A percentile compares a stretch with the other conserved stretches of the same genome.
Conservation (phyloP, 2,329 filamentous ascomycete genomes). For the Epichloe sp. region DNA sequence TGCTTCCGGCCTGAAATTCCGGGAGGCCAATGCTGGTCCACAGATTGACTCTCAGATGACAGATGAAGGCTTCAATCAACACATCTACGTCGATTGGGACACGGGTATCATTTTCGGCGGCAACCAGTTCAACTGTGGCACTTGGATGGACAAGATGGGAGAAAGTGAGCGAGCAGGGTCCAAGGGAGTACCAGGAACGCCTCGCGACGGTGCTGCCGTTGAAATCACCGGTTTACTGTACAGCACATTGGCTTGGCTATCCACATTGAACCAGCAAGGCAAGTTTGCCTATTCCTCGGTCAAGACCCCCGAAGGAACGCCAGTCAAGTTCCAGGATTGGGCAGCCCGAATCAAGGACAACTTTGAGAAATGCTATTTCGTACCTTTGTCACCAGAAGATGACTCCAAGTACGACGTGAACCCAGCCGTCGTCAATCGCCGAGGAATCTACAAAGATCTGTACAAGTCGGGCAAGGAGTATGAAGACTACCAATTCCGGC, state of each 20-base stretch:
- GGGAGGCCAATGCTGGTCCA: constrained; percentile 86
- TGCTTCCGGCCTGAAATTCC: constrained; percentile 79
- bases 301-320: constrained; percentile 44
- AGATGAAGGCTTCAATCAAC: constrained; percentile 80
- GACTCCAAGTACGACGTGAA: constrained; percentile 74
- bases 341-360: constrained; percentile 64
- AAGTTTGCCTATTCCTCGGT: constrained; percentile 65
- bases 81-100: constrained; percentile 86
- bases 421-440: constrained; percentile 64
- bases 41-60: constrained; percentile 87
- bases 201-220: constrained; percentile 84
- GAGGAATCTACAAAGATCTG: constrained; percentile 96
- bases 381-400: constrained; percentile 57
- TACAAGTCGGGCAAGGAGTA: constrained; percentile 91
- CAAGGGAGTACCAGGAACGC: constrained; percentile 92
- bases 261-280: constrained; percentile 50
- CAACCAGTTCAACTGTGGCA: constrained; percentile 89
- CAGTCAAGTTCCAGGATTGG: constrained; percentile 66
- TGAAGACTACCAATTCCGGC: constrained; percentile 90
- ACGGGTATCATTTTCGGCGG: constrained; percentile 82
- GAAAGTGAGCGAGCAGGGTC: constrained; percentile 82
- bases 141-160: constrained; percentile 99
- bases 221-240: constrained; percentile 92
- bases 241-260: constrained; percentile 75
- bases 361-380: constrained; percentile 87